Percentiles rank a stretch among this genome's conserved stretches.
Conservation (phyloP, 106 monocot species). For the Alisma plantagoaquatica region DNA sequence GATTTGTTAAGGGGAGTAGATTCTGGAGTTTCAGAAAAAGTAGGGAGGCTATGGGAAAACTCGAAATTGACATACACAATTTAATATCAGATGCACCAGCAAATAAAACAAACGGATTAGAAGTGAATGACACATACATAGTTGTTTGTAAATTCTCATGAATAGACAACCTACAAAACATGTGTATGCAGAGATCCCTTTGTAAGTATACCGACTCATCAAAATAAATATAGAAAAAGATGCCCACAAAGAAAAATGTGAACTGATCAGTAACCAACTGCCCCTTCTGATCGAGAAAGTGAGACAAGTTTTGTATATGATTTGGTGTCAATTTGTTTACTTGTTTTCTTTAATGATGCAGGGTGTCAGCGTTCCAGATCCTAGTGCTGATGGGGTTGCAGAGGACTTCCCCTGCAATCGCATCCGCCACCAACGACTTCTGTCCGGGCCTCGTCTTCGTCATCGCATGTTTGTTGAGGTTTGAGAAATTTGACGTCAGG, state of each 20-base stretch:
- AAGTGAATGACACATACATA: too few species aligned
- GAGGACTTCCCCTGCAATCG: slow-evolving; percentile 1
- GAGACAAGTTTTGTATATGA: background rate
- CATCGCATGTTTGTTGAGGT: background rate
- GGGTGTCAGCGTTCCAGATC: background rate
- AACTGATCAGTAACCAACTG: background rate
- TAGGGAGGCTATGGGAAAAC: too few species aligned
- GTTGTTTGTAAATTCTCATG: too few species aligned
- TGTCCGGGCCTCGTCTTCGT: slow-evolving; percentile 2
- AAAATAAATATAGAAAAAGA: background rate
- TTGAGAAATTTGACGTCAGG: slow-evolving; percentile 16
- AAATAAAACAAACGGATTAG: too few species aligned
- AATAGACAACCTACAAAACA: background rate
- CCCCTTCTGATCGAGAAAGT: background rate
- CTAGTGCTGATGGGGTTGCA: slow-evolving; percentile 1
- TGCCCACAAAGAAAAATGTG: background rate
- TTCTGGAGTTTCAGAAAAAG: too few species aligned
- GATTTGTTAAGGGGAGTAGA: too few species aligned
- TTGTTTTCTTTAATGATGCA: background rate
- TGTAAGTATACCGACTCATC: background rate
- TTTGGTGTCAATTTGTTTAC: background rate
- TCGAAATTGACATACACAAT: too few species aligned
- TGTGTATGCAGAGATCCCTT: background rate
- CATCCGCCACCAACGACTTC: background rate
- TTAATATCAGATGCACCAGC: too few species aligned